Evolutionary conservation across 225 moss, liverwort and hornwort genomes (phyloP).

Genomic region (Marchantia paleacea): DNA sequence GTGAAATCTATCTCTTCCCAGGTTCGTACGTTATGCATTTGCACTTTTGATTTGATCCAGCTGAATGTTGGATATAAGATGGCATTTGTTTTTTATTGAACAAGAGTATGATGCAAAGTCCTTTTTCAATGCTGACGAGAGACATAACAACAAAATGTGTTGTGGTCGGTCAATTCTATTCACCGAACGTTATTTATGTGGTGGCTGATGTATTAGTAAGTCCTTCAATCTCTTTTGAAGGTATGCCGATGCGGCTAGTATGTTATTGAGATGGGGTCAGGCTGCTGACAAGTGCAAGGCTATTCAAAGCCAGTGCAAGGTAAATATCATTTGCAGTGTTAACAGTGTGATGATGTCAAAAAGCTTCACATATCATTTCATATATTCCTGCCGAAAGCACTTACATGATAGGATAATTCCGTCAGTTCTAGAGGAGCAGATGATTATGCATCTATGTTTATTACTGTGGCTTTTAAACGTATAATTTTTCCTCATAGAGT

Average conservation of each 20-base stretch:
- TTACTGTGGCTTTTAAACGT: neutral
- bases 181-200: neutral
- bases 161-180: neutral
- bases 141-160: too few relatives aligned
- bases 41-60: too few relatives aligned
- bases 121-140: too few relatives aligned
- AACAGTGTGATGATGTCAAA: neutral
- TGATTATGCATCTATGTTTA: neutral
- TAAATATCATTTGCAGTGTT: slow-evolving; percentile 14
- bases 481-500: neutral
- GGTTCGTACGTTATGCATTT: too few relatives aligned
- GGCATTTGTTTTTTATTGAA: too few relatives aligned
- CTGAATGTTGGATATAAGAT: too few relatives aligned
- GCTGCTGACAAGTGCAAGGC: slow-evolving; percentile 84
- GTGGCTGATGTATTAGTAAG: neutral
- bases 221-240: slow-evolving; percentile 10
- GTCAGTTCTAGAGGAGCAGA: neutral
- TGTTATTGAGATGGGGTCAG: slow-evolving; percentile 90
- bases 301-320: slow-evolving; percentile 88
- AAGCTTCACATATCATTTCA: neutral
- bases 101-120: too few relatives aligned
- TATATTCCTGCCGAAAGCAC: too few relatives aligned
- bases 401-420: too few relatives aligned
- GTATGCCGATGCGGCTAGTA: slow-evolving; percentile 68
- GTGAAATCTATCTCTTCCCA: too few relatives aligned